phyloP scores from a whole-genome alignment of 805 yeast species.

The Debaryomyces tyrocola region DNA sequence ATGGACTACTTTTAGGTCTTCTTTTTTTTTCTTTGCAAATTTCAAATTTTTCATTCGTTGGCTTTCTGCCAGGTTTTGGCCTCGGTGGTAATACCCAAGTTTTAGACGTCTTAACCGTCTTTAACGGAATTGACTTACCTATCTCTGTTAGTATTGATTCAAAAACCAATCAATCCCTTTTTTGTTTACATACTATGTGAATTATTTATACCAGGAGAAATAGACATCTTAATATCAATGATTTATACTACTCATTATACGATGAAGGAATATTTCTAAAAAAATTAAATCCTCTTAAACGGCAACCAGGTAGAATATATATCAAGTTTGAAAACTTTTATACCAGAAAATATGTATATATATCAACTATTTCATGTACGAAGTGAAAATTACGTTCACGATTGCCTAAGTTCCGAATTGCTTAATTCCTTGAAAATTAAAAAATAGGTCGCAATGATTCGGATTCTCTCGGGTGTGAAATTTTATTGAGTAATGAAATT shows the following conservation, averaged over 20 bases:
- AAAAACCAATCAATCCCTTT: neutral
- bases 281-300: neutral
- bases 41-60: neutral
- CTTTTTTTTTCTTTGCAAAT: neutral
- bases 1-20: neutral
- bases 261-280: neutral
- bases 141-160: conserved; percentile 2
- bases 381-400: neutral
- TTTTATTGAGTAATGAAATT: neutral
- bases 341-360: neutral
- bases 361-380: neutral
- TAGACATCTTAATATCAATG: neutral
- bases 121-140: conserved; percentile 6
- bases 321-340: neutral
- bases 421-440: neutral
- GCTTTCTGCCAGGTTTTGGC: conserved; percentile 51
- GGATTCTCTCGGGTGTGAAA: conserved; percentile 1
- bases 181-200: neutral
- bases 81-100: conserved; percentile 72
- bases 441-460: neutral
- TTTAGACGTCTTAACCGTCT: conserved; percentile 56
- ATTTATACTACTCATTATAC: neutral
- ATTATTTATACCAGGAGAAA: neutral
- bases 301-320: neutral
- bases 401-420: neutral